Base-by-base conservation (phyloP, 768 basidiomycete genomes). In the Lactifluus piperatus region DNA sequence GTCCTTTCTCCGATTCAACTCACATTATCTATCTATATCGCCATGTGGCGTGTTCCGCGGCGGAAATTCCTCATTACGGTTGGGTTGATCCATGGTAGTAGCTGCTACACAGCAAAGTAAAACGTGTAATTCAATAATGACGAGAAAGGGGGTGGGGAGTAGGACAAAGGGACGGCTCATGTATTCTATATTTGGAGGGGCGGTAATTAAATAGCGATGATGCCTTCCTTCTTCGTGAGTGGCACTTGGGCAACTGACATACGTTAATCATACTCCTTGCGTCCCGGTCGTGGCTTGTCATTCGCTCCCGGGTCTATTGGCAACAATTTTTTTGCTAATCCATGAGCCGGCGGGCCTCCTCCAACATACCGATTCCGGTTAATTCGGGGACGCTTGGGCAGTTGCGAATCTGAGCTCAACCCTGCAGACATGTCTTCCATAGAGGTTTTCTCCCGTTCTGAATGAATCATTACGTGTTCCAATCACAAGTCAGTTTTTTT, bases 361-460 rank as follows among this genome's bases (percentile, higher is more conserved):
- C 54, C 29, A 11, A 66, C 62, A 59, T 81, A 83, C 36, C 82
- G 78, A 64, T 77, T 76, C 27, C 82, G 80, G 67, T 74, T 80
- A 51, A 85, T 77, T 56, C 79, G 79, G 24, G 79, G 80, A 43
- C 86, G 80, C 67, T 88, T 88, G 20, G 78, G 75, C 41, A 81
- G 74, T 66, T 75, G 75, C 53, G 67, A 66, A 8, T 70, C 56
- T 44, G 82, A 81, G 24, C 70, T 70, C 43, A 70, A 71, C 4
- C 71, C 66, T 16, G 68, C 69, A 37, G 72, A 65, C 47, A 62
- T 44, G 2, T 72, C 67, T 58, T 67, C 60, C 77, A 68, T 72
- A 36, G 72, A 64, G 47, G 82, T 85, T 67, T 81, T 81, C 46
- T 87, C 85, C 29, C 86, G 86, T 67, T 86, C 86, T 86, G 61